These are phyloP conservation scores for Ophiostoma montium DNA, from an alignment of 2,329 filamentous ascomycete genomes.

Conservation along the genomic window DNA sequence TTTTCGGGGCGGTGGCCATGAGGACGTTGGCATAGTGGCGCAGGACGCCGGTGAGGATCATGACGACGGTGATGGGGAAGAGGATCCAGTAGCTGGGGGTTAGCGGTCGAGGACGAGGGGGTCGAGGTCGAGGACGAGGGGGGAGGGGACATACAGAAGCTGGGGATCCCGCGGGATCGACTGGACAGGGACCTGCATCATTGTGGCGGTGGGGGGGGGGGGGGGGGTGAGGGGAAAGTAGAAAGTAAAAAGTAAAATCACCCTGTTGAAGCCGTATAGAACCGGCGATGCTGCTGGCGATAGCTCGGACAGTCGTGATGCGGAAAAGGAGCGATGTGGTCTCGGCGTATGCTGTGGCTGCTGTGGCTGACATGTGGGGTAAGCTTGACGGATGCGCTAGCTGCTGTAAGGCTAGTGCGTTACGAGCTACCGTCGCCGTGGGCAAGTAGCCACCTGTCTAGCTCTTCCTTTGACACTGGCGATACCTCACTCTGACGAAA, in stretches of 20 bases:
- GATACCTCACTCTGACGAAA: not conserved
- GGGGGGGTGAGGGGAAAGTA: not conserved
- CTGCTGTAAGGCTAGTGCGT: not conserved
- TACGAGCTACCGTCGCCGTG: not conserved
- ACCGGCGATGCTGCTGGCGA: constrained; percentile 2
- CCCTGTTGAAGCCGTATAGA: too few relatives aligned
- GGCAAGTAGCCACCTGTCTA: constrained; percentile 1
- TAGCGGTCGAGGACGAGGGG: not conserved
- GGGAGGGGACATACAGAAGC: constrained; percentile 58
- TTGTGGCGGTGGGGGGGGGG: constrained; percentile 24
- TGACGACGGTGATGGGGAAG: constrained; percentile 91
- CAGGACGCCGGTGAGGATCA: constrained; percentile 91
- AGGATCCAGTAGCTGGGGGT: constrained; percentile 87
- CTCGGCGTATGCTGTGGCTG: constrained; percentile 3
- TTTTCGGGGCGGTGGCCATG: constrained; percentile 74
- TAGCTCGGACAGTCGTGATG: constrained; percentile 1
- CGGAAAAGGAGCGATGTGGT: constrained; percentile 4
- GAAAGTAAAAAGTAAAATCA: too few relatives aligned
- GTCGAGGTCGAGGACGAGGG: not conserved
- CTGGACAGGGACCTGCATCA: constrained; percentile 79
- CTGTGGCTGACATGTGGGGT: not conserved
- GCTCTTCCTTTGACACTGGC: too few relatives aligned
- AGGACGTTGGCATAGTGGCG: constrained; percentile 94
- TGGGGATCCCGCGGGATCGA: constrained; percentile 98
- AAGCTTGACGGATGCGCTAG: not conserved